Percentiles rank a stretch among this genome's conserved stretches.
phyloP scores from a whole-genome alignment of 2,329 filamentous ascomycete species.

The Clonostachys rosea region DNA sequence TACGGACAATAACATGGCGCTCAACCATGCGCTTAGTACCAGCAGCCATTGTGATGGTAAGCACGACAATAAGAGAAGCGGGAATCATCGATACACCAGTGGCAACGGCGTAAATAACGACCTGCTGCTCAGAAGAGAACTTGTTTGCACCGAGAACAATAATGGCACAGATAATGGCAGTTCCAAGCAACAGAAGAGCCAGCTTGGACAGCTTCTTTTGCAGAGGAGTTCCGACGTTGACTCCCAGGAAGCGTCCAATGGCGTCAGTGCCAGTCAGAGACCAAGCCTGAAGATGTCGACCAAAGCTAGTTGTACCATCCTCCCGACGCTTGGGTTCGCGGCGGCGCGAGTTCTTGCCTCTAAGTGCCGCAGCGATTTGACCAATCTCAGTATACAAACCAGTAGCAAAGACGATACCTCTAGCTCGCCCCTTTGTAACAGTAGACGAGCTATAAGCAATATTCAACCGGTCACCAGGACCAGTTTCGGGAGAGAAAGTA shows the following conservation, averaged over 20 bases:
- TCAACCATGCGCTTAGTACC: slow-evolving; percentile 51
- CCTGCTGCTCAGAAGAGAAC: slow-evolving; percentile 28
- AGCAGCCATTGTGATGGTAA: slow-evolving; percentile 56
- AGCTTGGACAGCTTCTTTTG: slow-evolving; percentile 67
- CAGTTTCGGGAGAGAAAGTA: slow-evolving; percentile 33
- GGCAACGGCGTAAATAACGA: slow-evolving; percentile 38
- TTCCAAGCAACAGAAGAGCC: slow-evolving; percentile 61
- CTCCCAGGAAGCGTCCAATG: slow-evolving; percentile 40
- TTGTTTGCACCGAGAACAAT: slow-evolving; percentile 38
- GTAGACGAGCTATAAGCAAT: slow-evolving; percentile 60
- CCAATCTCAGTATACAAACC: slow-evolving; percentile 60
- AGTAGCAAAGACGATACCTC: slow-evolving; percentile 56
- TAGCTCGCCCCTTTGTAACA: slow-evolving; percentile 56
- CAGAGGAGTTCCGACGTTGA: slow-evolving; percentile 59
- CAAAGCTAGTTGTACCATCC: slow-evolving; percentile 26
- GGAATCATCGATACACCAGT: slow-evolving; percentile 45
- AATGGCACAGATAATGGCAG: slow-evolving; percentile 42
- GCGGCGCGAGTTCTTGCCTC: slow-evolving; percentile 23
- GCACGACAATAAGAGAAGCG: slow-evolving; percentile 42
- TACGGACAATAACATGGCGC: slow-evolving; percentile 46
- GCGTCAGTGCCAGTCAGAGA: slow-evolving; percentile 26
- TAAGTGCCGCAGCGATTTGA: slow-evolving; percentile 48
- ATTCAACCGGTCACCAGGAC: slow-evolving; percentile 55
- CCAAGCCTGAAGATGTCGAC: slow-evolving; percentile 27
- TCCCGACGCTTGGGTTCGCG: slow-evolving; percentile 35